A percentile compares a stretch with the other conserved stretches of the same genome.
Conservation (phyloP, 75 land plant genomes). For the Adiantum capillusveneris region DNA sequence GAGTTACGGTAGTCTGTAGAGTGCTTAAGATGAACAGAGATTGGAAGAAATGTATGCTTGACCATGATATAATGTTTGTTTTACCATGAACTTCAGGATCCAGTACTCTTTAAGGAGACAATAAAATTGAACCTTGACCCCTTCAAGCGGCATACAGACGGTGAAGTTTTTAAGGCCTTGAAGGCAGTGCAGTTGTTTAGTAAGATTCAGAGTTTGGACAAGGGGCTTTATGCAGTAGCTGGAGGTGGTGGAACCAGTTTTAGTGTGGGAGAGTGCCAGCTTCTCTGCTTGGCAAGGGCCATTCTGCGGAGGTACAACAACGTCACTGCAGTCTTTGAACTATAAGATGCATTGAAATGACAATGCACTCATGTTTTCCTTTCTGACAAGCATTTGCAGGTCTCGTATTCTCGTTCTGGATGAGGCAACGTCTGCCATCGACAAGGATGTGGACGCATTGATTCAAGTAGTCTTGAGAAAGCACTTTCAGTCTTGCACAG, state of each 20-base stretch:
- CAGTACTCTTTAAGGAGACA: conserved; percentile 28
- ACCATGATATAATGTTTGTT: not conserved
- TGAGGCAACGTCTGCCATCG: conserved; percentile 5
- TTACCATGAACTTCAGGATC: conserved; percentile 15
- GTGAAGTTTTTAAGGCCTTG: conserved; percentile 24
- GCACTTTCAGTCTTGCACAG: conserved; percentile 18
- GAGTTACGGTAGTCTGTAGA: not conserved
- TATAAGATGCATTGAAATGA: not conserved
- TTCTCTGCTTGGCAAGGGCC: conserved; percentile 25
- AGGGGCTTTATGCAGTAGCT: conserved; percentile 13
- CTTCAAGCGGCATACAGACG: conserved; percentile 21
- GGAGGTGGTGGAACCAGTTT: conserved; percentile 28
- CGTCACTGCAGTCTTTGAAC: not conserved
- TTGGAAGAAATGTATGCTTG: not conserved
- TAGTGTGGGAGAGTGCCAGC: conserved; percentile 33
- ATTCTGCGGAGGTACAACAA: conserved; percentile 18
- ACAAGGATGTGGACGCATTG: not conserved
- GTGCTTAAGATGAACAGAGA: not conserved
- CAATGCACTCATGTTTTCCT: too few species aligned
- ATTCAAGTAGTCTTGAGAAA: conserved; percentile 9
- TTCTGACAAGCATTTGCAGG: conserved; percentile 9
- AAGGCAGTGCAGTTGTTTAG: conserved; percentile 18
- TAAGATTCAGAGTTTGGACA: conserved; percentile 13
- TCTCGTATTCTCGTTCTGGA: conserved; percentile 10
- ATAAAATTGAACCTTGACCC: conserved; percentile 35